These are phyloP conservation scores for Coemansia sp. DNA, from an alignment of 192 early-diverging fungal species.

Conservation along the genomic window DNA sequence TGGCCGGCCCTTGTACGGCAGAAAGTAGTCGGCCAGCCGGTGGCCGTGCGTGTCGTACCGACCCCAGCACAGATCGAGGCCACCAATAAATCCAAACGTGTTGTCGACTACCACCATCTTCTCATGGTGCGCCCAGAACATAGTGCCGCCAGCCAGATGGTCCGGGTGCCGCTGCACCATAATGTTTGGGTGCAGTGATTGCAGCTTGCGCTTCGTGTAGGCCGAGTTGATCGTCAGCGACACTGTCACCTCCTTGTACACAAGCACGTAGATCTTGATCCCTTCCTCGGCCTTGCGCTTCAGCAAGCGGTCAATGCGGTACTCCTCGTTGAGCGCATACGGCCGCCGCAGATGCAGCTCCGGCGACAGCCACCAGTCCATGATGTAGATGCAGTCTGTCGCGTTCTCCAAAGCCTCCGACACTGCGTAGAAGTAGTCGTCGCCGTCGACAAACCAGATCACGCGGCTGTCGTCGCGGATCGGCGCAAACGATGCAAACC, in stretches of 20 bases:
- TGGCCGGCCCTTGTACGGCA: conserved; percentile 48
- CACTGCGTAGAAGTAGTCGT: conserved; percentile 74
- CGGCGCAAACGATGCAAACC: conserved; percentile 75
- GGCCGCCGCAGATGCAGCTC: conserved; percentile 84
- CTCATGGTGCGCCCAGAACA: conserved; percentile 86
- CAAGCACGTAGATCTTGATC: conserved; percentile 77
- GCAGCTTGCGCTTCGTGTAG: conserved; percentile 72
- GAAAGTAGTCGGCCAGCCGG: conserved; percentile 68
- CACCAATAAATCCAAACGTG: conserved; percentile 82
- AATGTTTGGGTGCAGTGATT: conserved; percentile 73
- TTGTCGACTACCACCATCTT: conserved; percentile 83
- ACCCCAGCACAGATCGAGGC: conserved; percentile 84
- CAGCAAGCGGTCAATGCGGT: conserved; percentile 76
- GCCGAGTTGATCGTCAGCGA: conserved; percentile 71
- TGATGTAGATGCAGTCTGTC: conserved; percentile 69
- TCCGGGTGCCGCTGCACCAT: conserved; percentile 85
- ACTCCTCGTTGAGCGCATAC: conserved; percentile 71
- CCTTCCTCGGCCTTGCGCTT: conserved; percentile 81
- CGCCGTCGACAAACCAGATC: conserved; percentile 74
- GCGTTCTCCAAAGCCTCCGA: conserved; percentile 73
- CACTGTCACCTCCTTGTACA: conserved; percentile 82
- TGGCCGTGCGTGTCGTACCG: conserved; percentile 84
- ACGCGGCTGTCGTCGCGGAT: conserved; percentile 64
- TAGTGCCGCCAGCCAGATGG: conserved; percentile 67
- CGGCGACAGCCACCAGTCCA: conserved; percentile 89